Conservation (phyloP, 2,329 filamentous ascomycete genomes). For the Fusarium sp. region DNA sequence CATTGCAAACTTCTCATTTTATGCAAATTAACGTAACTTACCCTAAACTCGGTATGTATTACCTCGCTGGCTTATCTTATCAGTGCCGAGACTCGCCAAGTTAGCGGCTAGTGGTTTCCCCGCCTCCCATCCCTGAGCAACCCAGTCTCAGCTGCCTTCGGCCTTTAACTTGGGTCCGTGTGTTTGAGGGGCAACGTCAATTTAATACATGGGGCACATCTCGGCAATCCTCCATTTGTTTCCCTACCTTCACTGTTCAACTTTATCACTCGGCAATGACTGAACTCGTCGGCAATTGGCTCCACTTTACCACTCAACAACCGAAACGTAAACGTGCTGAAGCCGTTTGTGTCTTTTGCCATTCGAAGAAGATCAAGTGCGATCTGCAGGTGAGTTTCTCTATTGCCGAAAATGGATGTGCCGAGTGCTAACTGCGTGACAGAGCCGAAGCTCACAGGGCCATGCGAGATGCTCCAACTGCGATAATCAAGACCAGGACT, state of each 20-base stretch:
- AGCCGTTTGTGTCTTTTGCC: constrained; percentile 46
- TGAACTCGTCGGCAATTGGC: constrained; percentile 48
- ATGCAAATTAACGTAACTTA: not conserved
- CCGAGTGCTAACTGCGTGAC: not conserved
- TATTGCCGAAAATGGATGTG: not conserved
- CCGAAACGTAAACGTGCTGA: constrained; percentile 49
- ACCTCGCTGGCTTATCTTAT: not conserved
- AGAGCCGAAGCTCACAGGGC: constrained; percentile 40
- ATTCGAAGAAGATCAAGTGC: constrained; percentile 52
- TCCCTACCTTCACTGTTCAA: not conserved
- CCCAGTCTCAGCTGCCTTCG: not conserved
- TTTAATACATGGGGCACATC: not conserved
- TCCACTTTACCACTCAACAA: constrained; percentile 47
- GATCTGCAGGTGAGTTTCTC: constrained; percentile 44
- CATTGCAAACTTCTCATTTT: not conserved
- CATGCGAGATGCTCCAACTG: constrained; percentile 47
- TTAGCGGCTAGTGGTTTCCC: not conserved
- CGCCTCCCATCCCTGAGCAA: not conserved
- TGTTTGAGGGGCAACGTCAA: not conserved
- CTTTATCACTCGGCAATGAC: constrained; percentile 40
- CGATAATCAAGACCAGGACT: constrained; percentile 41
- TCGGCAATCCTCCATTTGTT: not conserved
- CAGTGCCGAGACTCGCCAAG: not conserved
- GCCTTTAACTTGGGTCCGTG: not conserved
- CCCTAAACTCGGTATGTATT: not conserved